Evolutionary conservation across 164 flowering plant species (phyloP).

Genomic region (Kalanchoe fedtschenkoi): DNA sequence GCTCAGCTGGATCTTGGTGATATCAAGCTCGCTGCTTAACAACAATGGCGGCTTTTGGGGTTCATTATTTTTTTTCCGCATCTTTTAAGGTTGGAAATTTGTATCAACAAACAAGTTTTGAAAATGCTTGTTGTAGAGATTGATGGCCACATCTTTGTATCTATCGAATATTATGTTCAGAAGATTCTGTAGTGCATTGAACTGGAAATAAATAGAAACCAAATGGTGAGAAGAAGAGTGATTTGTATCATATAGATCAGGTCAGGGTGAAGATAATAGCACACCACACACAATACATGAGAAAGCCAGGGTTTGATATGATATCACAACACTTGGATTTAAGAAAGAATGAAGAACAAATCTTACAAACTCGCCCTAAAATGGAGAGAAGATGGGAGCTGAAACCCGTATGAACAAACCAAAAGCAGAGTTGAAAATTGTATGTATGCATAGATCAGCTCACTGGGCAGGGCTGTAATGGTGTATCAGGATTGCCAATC

Average conservation of each 20-base stretch:
- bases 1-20: constrained; percentile 56
- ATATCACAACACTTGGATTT: not conserved
- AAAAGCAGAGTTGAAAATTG: not conserved
- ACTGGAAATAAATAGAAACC: too few species aligned
- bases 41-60: not conserved
- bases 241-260: too few species aligned
- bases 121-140: too few species aligned
- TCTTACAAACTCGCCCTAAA: not conserved
- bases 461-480: not conserved
- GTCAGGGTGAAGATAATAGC: too few species aligned
- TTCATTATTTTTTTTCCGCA: too few species aligned
- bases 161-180: too few species aligned
- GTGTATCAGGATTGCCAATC: too few species aligned
- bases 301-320: not conserved
- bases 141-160: too few species aligned
- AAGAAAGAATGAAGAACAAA: not conserved
- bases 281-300: not conserved
- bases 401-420: not conserved
- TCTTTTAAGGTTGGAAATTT: too few species aligned
- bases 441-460: not conserved
- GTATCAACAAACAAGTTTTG: too few species aligned
- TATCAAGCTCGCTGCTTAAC: constrained; percentile 28
- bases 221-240: too few species aligned
- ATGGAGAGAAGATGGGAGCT: not conserved
- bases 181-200: too few species aligned